A percentile compares a stretch with the other conserved stretches of the same genome.
These are phyloP conservation scores for Talaromyces amestolkiae DNA, from an alignment of 2,329 filamentous ascomycete species.

Conservation along the genomic window DNA sequence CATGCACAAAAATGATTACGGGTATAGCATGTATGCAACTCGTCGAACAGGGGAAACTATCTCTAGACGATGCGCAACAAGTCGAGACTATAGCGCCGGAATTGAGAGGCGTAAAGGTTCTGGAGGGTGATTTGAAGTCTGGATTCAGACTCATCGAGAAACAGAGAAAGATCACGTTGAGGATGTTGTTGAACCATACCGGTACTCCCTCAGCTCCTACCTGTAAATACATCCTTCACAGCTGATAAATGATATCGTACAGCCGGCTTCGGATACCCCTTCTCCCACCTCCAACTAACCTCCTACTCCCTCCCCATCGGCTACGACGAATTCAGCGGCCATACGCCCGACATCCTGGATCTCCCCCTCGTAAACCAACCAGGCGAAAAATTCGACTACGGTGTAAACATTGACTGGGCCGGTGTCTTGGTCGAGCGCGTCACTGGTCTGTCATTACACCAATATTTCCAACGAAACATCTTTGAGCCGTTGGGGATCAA, in stretches of 20 bases:
- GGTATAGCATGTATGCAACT: conserved; percentile 58
- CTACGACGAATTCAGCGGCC: conserved; percentile 58
- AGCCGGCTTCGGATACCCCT: conserved; percentile 46
- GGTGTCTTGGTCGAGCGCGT: conserved; percentile 50
- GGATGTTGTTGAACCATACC: conserved; percentile 53
- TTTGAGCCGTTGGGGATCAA: conserved; percentile 49
- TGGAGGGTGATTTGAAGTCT: conserved; percentile 29
- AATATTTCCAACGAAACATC: conserved; percentile 51
- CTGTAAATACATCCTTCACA: neutral
- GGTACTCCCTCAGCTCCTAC: conserved; percentile 33
- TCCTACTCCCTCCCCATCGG: conserved; percentile 47
- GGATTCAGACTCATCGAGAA: conserved; percentile 35
- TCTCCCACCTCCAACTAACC: conserved; percentile 46
- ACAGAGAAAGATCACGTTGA: conserved; percentile 47
- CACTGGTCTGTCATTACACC: conserved; percentile 46
- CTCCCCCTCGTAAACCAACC: conserved; percentile 63
- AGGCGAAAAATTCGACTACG: conserved; percentile 62
- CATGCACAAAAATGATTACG: conserved; percentile 57
- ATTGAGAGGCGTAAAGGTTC: conserved; percentile 49
- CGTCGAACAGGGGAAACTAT: conserved; percentile 52
- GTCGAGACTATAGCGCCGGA: conserved; percentile 50
- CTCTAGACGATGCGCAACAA: conserved; percentile 49
- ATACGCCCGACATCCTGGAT: conserved; percentile 51
- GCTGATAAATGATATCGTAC: neutral
- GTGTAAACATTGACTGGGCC: conserved; percentile 56